A percentile compares a stretch with the other conserved stretches of the same genome.
Conservation (phyloP, 2,329 filamentous ascomycete species). For the Dothidotthia symphoricarpi region DNA sequence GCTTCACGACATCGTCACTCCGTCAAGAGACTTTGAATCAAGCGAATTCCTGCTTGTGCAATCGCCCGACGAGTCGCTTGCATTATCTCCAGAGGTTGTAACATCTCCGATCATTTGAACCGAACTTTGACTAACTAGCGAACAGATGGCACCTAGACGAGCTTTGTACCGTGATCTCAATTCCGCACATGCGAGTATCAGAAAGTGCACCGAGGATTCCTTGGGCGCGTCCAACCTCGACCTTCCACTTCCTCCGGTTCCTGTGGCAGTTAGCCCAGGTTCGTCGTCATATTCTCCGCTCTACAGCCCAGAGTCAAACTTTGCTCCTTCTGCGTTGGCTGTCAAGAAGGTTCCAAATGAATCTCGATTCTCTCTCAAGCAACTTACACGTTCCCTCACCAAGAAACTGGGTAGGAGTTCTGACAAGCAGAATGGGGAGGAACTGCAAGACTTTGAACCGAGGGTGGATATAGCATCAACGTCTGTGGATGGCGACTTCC, state of each 20-base stretch:
- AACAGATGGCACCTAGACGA: constrained; percentile 34
- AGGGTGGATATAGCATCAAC: constrained; percentile 10
- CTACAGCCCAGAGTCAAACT: constrained; percentile 24
- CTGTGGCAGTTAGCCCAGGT: constrained; percentile 25
- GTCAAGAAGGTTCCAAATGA: constrained; percentile 20
- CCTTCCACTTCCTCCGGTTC: constrained; percentile 26
- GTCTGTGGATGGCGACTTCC: constrained; percentile 16
- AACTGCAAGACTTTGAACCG: constrained; percentile 23
- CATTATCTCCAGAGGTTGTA: constrained; percentile 20
- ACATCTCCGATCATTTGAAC: not conserved
- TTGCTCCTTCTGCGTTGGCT: constrained; percentile 20
- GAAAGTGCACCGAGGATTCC: constrained; percentile 19
- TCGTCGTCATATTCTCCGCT: constrained; percentile 30
- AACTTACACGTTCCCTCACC: constrained; percentile 31
- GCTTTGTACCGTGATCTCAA: constrained; percentile 31
- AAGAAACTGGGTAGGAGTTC: constrained; percentile 22
- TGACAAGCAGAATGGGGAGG: constrained; percentile 16
- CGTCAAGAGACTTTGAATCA: constrained; percentile 37
- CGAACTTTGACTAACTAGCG: constrained; percentile 1
- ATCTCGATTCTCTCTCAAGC: constrained; percentile 33
- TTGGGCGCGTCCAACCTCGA: constrained; percentile 12
- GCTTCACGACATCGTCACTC: constrained; percentile 39
- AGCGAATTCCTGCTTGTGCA: constrained; percentile 31
- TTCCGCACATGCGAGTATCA: constrained; percentile 33
- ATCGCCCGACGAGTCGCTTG: constrained; percentile 23